Percentiles rank a stretch among this genome's conserved stretches.
These are phyloP conservation scores for Microbotryomycetes sp. DNA, from an alignment of 1,284 basidiomycete species.

Conservation along the genomic window DNA sequence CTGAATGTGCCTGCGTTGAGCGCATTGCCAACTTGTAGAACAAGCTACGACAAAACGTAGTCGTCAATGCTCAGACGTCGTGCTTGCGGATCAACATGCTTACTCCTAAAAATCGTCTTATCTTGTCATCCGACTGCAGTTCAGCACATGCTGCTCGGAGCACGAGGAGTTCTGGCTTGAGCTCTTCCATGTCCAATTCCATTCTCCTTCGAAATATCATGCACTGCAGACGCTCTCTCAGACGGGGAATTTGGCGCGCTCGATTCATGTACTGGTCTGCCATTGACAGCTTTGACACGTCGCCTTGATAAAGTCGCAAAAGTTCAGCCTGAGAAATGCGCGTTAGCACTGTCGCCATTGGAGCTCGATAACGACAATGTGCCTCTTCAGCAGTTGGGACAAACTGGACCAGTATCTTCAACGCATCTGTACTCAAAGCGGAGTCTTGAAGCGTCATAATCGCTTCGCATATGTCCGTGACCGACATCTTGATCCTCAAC, in stretches of 20 bases:
- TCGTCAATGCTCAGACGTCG: background rate
- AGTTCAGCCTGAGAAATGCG: slow-evolving; percentile 49
- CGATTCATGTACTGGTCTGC: slow-evolving; percentile 75
- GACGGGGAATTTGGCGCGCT: slow-evolving; percentile 60
- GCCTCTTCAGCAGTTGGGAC: slow-evolving; percentile 72
- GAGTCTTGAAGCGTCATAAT: slow-evolving; percentile 63
- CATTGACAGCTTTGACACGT: slow-evolving; percentile 43
- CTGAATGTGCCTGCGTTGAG: slow-evolving; percentile 75
- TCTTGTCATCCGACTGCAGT: slow-evolving; percentile 58
- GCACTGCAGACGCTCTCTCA: slow-evolving; percentile 63
- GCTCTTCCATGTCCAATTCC: slow-evolving; percentile 73
- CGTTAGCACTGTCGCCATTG: background rate
- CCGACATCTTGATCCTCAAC: slow-evolving; percentile 58
- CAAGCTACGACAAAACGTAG: slow-evolving; percentile 4
- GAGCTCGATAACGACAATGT: slow-evolving; percentile 5
- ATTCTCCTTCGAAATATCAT: slow-evolving; percentile 77
- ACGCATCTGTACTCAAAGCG: slow-evolving; percentile 58
- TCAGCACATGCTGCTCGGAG: slow-evolving; percentile 67
- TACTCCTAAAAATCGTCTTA: slow-evolving; percentile 65
- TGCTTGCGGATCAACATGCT: slow-evolving; percentile 16
- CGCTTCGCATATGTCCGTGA: slow-evolving; percentile 58
- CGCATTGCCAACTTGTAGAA: slow-evolving; percentile 63
- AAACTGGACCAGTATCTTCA: slow-evolving; percentile 63
- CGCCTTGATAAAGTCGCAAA: slow-evolving; percentile 59
- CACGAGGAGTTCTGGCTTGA: slow-evolving; percentile 70